phyloP scores from a whole-genome alignment of 768 basidiomycete genomes.

The Gloeopeniophorella convolvens region DNA sequence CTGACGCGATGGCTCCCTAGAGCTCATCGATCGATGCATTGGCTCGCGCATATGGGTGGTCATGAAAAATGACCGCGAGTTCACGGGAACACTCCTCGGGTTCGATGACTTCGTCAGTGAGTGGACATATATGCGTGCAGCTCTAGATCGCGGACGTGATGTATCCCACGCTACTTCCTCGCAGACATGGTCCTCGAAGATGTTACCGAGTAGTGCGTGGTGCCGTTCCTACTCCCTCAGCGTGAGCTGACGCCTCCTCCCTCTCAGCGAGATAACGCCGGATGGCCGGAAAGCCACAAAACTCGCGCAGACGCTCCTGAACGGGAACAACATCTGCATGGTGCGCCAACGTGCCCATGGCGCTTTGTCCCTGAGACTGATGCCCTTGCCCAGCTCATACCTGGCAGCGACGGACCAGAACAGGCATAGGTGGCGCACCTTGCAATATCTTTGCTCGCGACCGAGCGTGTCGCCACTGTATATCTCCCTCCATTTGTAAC shows the following conservation, averaged over 20 bases:
- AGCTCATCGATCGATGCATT: conserved; percentile 95
- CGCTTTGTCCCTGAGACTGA: not conserved
- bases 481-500: too few relatives aligned
- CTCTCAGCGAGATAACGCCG: conserved; percentile 73
- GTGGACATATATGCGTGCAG: conserved; percentile 40
- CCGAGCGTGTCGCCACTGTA: too few relatives aligned
- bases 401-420: conserved; percentile 65
- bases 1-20: conserved; percentile 33
- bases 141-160: not conserved
- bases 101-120: conserved; percentile 99
- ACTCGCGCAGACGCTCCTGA: conserved; percentile 82
- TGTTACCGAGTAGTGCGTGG: conserved; percentile 87
- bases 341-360: conserved; percentile 33
- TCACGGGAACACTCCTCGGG: conserved; percentile 88
- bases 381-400: conserved; percentile 50
- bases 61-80: conserved; percentile 97
- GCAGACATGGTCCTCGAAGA: conserved; percentile 93
- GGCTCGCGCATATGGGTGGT: conserved; percentile 97
- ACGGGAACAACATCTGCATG: conserved; percentile 97
- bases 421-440: not conserved
- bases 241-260: not conserved
- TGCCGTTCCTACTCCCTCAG: not conserved
- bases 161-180: not conserved
- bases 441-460: too few relatives aligned
- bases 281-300: conserved; percentile 75